A percentile compares a stretch with the other conserved stretches of the same genome.
phyloP scores from a whole-genome alignment of 2,329 filamentous ascomycete genomes.

The Dothistroma pini region DNA sequence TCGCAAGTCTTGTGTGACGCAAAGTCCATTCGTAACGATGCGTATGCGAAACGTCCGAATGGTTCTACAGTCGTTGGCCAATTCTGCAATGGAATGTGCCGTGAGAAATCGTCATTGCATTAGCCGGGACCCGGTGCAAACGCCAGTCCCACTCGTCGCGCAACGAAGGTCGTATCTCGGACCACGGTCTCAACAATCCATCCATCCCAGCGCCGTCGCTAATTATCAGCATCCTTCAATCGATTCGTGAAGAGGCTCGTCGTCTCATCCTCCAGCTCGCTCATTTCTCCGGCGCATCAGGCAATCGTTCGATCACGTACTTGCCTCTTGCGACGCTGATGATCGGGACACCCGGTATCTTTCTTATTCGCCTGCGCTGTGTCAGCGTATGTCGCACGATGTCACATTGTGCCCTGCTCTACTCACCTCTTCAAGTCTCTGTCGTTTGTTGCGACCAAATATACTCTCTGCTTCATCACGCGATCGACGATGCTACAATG shows the following conservation, averaged over 20 bases:
- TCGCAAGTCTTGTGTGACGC: background rate
- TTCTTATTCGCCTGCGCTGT: slow-evolving; percentile 59
- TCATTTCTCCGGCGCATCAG: slow-evolving; percentile 70
- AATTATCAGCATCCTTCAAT: slow-evolving; percentile 1
- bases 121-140: background rate
- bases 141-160: background rate
- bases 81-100: slow-evolving; percentile 1
- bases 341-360: slow-evolving; percentile 72
- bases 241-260: background rate
- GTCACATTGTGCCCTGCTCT: slow-evolving; percentile 69
- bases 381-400: too few species aligned
- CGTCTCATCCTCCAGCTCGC: slow-evolving; percentile 2
- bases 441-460: slow-evolving; percentile 58
- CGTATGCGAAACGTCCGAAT: background rate
- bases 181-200: background rate
- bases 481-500: slow-evolving; percentile 39
- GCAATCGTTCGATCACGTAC: slow-evolving; percentile 89
- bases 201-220: slow-evolving; percentile 11
- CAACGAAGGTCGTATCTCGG: background rate
- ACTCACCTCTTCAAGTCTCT: slow-evolving; percentile 77
- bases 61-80: background rate
- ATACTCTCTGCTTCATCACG: slow-evolving; percentile 46
- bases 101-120: background rate
- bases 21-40: background rate
- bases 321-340: slow-evolving; percentile 84